phyloP scores from a whole-genome alignment of 2,329 filamentous ascomycete genomes.

The Beauveria australis region DNA sequence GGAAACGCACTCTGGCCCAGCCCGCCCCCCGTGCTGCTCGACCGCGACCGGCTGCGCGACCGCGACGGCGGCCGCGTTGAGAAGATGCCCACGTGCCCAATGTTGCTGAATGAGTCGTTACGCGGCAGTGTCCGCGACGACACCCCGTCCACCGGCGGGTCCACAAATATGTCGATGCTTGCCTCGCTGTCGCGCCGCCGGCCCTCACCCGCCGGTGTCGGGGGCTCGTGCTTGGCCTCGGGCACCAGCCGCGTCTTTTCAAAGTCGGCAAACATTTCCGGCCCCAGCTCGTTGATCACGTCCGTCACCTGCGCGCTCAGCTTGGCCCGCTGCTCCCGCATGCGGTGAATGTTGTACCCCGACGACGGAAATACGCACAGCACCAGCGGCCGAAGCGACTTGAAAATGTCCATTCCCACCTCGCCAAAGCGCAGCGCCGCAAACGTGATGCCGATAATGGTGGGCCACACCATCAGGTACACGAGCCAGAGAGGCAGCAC shows the following conservation, averaged over 20 bases:
- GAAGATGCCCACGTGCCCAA: conserved; percentile 82
- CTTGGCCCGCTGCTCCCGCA: conserved; percentile 63
- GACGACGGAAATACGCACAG: conserved; percentile 79
- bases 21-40: conserved; percentile 57
- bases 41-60: conserved; percentile 62
- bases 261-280: conserved; percentile 96
- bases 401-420: conserved; percentile 97
- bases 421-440: conserved; percentile 91
- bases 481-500: conserved; percentile 75
- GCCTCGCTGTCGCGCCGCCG: conserved; percentile 45
- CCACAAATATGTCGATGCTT: conserved; percentile 27
- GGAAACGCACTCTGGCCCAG: conserved; percentile 55
- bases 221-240: conserved; percentile 36
- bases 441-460: conserved; percentile 86
- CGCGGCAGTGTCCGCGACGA: conserved; percentile 53
- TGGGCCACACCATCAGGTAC: conserved; percentile 63
- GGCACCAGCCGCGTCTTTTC: conserved; percentile 64
- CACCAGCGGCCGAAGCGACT: conserved; percentile 81
- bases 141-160: conserved; percentile 31
- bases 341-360: conserved; percentile 71
- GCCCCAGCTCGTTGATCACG: conserved; percentile 88
- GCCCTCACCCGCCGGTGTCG: conserved; percentile 23
- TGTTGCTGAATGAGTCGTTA: conserved; percentile 90
- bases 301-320: conserved; percentile 79
- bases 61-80: conserved; percentile 79